Base-by-base conservation (phyloP, 805 yeast genomes). In the Myxozyma lipomycoides region DNA sequence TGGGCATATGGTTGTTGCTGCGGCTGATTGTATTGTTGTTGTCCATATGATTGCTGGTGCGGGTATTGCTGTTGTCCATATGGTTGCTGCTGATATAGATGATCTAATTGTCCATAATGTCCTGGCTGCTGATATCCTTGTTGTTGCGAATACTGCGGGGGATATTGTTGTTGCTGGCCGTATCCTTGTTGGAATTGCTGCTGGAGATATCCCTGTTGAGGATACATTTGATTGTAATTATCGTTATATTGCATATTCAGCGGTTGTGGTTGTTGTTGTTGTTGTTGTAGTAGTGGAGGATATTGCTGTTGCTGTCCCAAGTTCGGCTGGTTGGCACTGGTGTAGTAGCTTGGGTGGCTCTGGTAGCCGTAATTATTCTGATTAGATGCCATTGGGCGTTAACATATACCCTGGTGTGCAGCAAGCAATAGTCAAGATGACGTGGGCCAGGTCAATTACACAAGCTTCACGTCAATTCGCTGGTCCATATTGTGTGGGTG, bases 61-160 rank as follows among this genome's bases (percentile, higher is more conserved):
- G 12, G 43, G 18, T 40, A 17, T 25, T 40, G 43, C 34, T 40
- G 43, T 42, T 49, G 52, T 9, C 52, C 52, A 19, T 36, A 45
- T 18, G 44, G 48, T n/a, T 30, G 37, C 30, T 45, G 49, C 34
- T 18, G 25, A 22, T 23, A 28, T 22, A 24, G 48, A n/a, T n/a
- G n/a, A n/a, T n/a, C n/a, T n/a, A n/a, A n/a, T n/a, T n/a, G n/a
- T n/a, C n/a, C n/a, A n/a, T n/a, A n/a, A n/a, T n/a, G n/a, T n/a
- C n/a, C n/a, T 3, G 24, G 35, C 5, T 46, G 46, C 32, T 25
- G 24, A 32, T 40, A 45, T 18, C 10, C 25, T 38, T 17, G 41
- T 6, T 17, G 15, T 4, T 21, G 25, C 9, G 23, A 7, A 7
- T 23, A n/a, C 41, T 23, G 47, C n/a, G 15, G 47, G 4, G 24